Evolutionary conservation across 495 filamentous ascomycete species (phyloP).

Genomic region (Daldinia loculata): DNA sequence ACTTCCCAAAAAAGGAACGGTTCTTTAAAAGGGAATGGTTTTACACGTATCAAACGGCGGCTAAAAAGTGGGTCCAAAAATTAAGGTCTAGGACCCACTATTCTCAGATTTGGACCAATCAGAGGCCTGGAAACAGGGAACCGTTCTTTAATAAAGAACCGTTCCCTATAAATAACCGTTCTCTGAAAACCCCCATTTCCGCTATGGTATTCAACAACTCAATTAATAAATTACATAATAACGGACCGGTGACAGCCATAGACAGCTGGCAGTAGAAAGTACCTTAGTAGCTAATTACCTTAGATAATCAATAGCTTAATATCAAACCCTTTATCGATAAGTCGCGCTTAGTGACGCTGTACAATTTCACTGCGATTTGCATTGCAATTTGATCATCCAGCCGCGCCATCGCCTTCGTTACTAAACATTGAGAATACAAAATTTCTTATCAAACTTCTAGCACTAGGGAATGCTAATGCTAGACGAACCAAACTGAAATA

Average conservation of each 20-base stretch:
- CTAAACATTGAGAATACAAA: neutral
- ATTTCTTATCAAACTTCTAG: constrained; percentile 11
- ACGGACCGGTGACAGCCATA: constrained; percentile 11
- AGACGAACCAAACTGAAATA: neutral
- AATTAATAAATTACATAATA: neutral
- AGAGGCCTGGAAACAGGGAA: no score
- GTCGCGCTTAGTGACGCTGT: neutral
- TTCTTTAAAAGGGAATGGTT: no score
- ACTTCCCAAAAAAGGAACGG: no score
- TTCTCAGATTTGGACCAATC: no score
- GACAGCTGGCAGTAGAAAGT: constrained; percentile 2
- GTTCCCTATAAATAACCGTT: no score
- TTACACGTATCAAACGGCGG: no score
- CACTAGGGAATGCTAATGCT: neutral
- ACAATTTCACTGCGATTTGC: constrained; percentile 21
- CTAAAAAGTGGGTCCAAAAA: no score
- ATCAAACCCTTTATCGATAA: constrained; percentile 36
- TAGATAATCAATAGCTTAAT: constrained; percentile 2
- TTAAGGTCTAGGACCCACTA: no score
- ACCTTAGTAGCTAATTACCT: neutral
- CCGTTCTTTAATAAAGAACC: no score
- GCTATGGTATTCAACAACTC: neutral
- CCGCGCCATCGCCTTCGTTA: neutral
- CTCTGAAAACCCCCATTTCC: no score
- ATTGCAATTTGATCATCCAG: neutral